Evolutionary conservation across 1,284 basidiomycete species (phyloP).

Genomic region (Ceratobasidium sp.): DNA sequence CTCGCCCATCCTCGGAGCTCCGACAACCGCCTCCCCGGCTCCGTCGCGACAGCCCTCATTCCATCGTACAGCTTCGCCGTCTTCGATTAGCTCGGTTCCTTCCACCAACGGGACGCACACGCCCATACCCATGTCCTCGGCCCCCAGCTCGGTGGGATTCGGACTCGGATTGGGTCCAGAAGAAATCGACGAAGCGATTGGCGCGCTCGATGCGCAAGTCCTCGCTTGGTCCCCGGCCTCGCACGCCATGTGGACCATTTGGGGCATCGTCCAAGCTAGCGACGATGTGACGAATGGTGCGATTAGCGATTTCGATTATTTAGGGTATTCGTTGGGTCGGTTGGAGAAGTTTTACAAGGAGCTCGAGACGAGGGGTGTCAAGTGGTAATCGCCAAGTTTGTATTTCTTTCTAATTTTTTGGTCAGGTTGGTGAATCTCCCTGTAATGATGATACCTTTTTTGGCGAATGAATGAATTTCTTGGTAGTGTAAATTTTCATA

Average conservation of each 20-base stretch:
- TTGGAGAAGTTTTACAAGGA: constrained; percentile 51
- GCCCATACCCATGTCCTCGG: background rate
- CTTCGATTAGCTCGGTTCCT: background rate
- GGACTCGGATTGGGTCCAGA: constrained; percentile 25
- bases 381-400: constrained; percentile 11
- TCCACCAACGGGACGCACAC: background rate
- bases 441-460: too few species aligned
- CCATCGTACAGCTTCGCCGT: constrained; percentile 38
- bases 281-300: constrained; percentile 71
- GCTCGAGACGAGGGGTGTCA: constrained; percentile 40
- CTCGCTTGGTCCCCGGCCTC: constrained; percentile 84
- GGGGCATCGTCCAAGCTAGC: constrained; percentile 89
- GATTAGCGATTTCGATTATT: constrained; percentile 72
- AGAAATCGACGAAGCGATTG: constrained; percentile 48
- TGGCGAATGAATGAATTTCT: too few species aligned
- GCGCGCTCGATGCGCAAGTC: constrained; percentile 74
- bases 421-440: too few species aligned
- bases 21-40: constrained; percentile 44
- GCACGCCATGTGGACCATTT: constrained; percentile 89
- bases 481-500: too few species aligned
- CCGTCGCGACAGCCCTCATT: constrained; percentile 47
- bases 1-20: constrained; percentile 49
- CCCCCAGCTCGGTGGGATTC: background rate
- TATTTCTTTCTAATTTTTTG: too few species aligned
- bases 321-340: constrained; percentile 71